phyloP scores from a whole-genome alignment of 2,329 filamentous ascomycete genomes.

The Penicillium concentricum region DNA sequence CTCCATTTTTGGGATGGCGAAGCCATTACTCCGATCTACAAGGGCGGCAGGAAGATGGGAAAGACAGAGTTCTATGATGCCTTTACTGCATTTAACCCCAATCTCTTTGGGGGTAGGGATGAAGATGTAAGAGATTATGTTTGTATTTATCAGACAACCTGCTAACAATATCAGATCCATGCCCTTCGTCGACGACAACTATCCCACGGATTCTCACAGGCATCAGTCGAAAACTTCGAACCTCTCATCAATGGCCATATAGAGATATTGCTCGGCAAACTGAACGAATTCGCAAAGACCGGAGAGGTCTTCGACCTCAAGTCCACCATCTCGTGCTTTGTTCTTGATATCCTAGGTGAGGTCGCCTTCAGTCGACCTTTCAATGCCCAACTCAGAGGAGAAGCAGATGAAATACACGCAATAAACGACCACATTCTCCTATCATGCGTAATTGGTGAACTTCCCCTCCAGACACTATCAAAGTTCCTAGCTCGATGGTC shows the following conservation, averaged over 20 bases:
- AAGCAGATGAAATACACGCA: conserved; percentile 3
- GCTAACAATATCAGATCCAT: conserved; percentile 1
- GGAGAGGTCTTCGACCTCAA: conserved; percentile 2
- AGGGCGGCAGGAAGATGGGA: conserved; percentile 11
- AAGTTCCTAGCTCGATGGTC: conserved; percentile 1
- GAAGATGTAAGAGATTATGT: not conserved
- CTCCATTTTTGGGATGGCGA: conserved; percentile 15
- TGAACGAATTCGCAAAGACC: not conserved
- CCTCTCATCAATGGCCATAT: conserved; percentile 5
- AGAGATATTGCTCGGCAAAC: not conserved
- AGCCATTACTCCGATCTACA: conserved; percentile 14
- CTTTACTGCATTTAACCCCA: conserved; percentile 12
- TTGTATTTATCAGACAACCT: too few species aligned
- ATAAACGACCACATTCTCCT: conserved; percentile 9
- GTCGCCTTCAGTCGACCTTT: conserved; percentile 4
- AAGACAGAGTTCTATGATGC: conserved; percentile 14
- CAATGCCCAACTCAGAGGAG: not conserved
- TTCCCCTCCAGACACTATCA: not conserved
- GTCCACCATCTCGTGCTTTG: not conserved
- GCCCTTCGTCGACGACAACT: conserved; percentile 7
- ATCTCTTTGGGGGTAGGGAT: conserved; percentile 7
- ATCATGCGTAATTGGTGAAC: conserved; percentile 3
- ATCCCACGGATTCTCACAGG: conserved; percentile 8
- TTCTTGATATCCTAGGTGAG: conserved; percentile 5
- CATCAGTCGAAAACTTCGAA: conserved; percentile 5